A percentile compares a stretch with the other conserved stretches of the same genome.
phyloP scores from a whole-genome alignment of 1,284 basidiomycete genomes.

The Ustilago xerochloae region DNA sequence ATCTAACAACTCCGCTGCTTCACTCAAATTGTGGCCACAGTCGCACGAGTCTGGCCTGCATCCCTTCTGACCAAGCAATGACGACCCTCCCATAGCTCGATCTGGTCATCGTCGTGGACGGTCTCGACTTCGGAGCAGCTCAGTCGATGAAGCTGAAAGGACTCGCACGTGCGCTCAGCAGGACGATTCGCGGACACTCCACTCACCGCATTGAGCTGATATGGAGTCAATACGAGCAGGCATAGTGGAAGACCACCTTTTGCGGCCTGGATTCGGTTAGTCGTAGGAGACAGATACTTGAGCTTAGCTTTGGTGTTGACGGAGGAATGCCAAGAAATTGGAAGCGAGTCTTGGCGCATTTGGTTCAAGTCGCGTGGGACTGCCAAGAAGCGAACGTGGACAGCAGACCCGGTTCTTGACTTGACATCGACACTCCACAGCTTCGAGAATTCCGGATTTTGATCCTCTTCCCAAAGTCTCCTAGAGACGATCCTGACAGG shows the following conservation, averaged over 20 bases:
- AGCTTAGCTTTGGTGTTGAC: neutral
- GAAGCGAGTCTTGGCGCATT: conserved; percentile 7
- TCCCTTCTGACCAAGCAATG: too few species aligned
- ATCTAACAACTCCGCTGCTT: neutral
- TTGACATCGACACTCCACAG: neutral
- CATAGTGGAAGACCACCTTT: too few species aligned
- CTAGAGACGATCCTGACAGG: neutral
- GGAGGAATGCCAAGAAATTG: conserved; percentile 7
- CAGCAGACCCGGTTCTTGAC: conserved; percentile 29
- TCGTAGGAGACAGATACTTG: neutral
- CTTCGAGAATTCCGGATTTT: neutral
- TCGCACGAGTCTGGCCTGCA: neutral
- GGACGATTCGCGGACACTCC: too few species aligned
- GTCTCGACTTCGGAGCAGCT: too few species aligned
- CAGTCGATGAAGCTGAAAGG: too few species aligned
- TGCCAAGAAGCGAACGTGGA: conserved; percentile 44
- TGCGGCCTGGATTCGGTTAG: too few species aligned
- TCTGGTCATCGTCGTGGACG: too few species aligned
- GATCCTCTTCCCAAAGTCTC: neutral
- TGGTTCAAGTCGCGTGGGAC: conserved; percentile 11
- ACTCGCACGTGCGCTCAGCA: too few species aligned
- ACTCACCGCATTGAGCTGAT: too few species aligned
- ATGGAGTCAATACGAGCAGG: too few species aligned
- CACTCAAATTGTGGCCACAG: neutral
- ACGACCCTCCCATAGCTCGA: too few species aligned